Evolutionary conservation across 495 filamentous ascomycete genomes (phyloP).

Genomic region (Aspergillus wentii): DNA sequence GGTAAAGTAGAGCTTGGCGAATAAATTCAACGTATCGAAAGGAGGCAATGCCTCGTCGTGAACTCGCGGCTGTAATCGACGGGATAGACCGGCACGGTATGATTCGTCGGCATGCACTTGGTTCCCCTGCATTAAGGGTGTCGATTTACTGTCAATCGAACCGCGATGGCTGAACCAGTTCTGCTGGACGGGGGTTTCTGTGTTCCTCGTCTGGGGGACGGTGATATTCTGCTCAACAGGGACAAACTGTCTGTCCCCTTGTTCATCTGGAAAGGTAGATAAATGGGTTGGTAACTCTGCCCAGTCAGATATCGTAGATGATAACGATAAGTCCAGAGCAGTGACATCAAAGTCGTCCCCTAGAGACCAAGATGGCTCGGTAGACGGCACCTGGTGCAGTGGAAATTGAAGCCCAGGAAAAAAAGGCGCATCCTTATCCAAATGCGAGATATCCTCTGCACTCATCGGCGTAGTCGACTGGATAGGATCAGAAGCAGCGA

Average conservation of each 20-base stretch:
- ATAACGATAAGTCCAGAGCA: slow-evolving; percentile 18
- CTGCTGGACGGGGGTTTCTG: slow-evolving; percentile 8
- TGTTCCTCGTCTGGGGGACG: too few relatives aligned
- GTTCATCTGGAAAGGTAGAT: background rate
- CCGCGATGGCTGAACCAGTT: slow-evolving; percentile 13
- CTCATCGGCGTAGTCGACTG: too few relatives aligned
- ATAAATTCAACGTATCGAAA: slow-evolving; percentile 22
- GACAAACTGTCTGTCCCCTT: slow-evolving; percentile 1
- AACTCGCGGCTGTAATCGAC: slow-evolving; percentile 17
- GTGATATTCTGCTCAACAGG: too few relatives aligned
- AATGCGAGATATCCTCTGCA: too few relatives aligned
- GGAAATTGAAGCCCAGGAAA: background rate
- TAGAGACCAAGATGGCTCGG: slow-evolving; percentile 13
- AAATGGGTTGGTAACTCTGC: slow-evolving; percentile 10
- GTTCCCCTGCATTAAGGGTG: too few relatives aligned
- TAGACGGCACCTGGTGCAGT: background rate
- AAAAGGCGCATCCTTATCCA: too few relatives aligned
- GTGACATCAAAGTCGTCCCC: slow-evolving; percentile 21
- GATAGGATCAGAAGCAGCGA: too few relatives aligned
- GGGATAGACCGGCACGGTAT: slow-evolving; percentile 21
- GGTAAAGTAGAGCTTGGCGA: slow-evolving; percentile 24
- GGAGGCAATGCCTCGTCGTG: slow-evolving; percentile 22
- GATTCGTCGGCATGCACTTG: slow-evolving; percentile 19
- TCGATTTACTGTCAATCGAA: background rate
- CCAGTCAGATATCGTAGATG: slow-evolving; percentile 21